These are phyloP conservation scores for Balansia obtecta DNA, from an alignment of 2,329 filamentous ascomycete species.

Conservation along the genomic window DNA sequence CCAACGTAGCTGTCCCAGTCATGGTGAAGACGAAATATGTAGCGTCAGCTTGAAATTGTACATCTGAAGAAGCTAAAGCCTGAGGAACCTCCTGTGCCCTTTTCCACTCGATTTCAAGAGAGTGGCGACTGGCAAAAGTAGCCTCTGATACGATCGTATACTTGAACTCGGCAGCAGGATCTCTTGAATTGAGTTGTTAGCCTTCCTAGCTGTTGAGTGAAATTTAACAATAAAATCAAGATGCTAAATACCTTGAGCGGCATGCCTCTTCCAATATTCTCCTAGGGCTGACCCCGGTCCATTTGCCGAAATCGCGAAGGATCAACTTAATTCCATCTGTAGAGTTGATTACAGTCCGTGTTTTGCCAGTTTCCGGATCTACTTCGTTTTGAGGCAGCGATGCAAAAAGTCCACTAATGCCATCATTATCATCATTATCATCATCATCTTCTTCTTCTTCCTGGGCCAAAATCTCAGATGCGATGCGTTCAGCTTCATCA, in stretches of 20 bases:
- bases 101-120: conserved; percentile 65
- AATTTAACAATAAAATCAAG: not conserved
- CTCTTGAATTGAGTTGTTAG: conserved; percentile 32
- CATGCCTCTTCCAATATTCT: conserved; percentile 79
- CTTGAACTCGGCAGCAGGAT: conserved; percentile 52
- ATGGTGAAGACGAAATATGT: conserved; percentile 58
- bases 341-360: conserved; percentile 40
- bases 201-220: not conserved
- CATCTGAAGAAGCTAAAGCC: conserved; percentile 20
- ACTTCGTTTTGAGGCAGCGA: conserved; percentile 49
- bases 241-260: conserved; percentile 48
- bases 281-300: conserved; percentile 62
- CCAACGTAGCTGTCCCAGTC: conserved; percentile 59
- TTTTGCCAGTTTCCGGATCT: conserved; percentile 45
- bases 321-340: conserved; percentile 41
- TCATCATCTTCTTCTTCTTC: no score
- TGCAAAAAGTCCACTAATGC: conserved; percentile 38
- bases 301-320: conserved; percentile 76
- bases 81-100: conserved; percentile 49
- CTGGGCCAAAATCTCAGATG: conserved; percentile 45
- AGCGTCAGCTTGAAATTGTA: conserved; percentile 33
- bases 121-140: conserved; percentile 63
- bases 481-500: conserved; percentile 45
- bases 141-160: conserved; percentile 62
- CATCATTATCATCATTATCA: conserved; percentile 43